Conservation (phyloP, 768 basidiomycete genomes). For the Lentinula edodes region DNA sequence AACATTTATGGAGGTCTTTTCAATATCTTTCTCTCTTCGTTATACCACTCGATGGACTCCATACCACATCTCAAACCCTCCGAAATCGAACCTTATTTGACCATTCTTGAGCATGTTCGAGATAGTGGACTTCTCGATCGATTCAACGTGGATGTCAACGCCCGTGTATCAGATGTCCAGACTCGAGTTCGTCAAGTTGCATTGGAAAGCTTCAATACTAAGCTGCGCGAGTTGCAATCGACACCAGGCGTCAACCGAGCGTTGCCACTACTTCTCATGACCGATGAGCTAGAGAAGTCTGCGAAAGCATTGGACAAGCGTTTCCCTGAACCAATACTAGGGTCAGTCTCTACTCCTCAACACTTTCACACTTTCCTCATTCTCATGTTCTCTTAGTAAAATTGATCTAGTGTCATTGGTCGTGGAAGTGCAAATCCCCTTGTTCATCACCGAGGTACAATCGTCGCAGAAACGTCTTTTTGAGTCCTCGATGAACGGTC, state of each 20-base stretch:
- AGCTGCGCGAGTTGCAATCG: slow-evolving; percentile 57
- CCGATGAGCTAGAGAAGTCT: slow-evolving; percentile 83
- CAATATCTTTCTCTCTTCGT: slow-evolving; percentile 77
- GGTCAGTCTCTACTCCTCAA: slow-evolving; percentile 39
- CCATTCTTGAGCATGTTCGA: slow-evolving; percentile 65
- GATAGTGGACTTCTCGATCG: slow-evolving; percentile 66
- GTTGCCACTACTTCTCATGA: slow-evolving; percentile 75
- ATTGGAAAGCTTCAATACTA: slow-evolving; percentile 54
- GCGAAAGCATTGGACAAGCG: slow-evolving; percentile 82
- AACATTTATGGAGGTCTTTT: slow-evolving; percentile 69
- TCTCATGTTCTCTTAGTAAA: slow-evolving; percentile 32
- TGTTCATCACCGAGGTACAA: slow-evolving; percentile 62
- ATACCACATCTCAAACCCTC: slow-evolving; percentile 69
- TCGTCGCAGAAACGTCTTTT: slow-evolving; percentile 67
- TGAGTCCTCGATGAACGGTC: slow-evolving; percentile 81
- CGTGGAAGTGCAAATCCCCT: slow-evolving; percentile 63
- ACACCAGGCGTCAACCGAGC: slow-evolving; percentile 78
- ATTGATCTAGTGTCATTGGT: slow-evolving; percentile 74
- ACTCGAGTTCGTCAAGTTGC: slow-evolving; percentile 58
- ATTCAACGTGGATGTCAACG: slow-evolving; percentile 67
- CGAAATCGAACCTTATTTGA: slow-evolving; percentile 59
- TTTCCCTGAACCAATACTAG: slow-evolving; percentile 79
- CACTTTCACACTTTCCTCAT: background rate
- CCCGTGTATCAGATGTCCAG: slow-evolving; percentile 63
- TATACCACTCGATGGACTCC: slow-evolving; percentile 80